These are phyloP conservation scores for Punica granatum DNA, from an alignment of 345 rosid species.

Conservation along the genomic window DNA sequence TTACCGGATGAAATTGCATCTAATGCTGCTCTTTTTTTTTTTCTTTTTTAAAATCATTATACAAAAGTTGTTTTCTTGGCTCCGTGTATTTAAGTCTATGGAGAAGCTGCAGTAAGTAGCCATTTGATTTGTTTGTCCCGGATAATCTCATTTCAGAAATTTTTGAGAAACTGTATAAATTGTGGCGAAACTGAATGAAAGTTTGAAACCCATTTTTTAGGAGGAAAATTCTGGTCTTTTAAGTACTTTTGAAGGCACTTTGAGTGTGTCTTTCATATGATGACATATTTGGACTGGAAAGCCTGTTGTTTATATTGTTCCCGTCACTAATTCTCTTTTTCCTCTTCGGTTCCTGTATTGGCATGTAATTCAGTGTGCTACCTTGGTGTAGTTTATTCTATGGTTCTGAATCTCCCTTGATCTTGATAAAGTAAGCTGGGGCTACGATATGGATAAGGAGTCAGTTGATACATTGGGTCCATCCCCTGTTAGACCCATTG, in stretches of 20 bases:
- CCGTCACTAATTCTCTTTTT: background rate
- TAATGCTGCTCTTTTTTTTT: background rate
- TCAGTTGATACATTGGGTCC: conserved; percentile 38
- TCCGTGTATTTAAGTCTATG: background rate
- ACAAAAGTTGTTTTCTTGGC: background rate
- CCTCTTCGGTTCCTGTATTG: background rate
- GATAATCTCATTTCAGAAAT: background rate
- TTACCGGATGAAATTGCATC: background rate
- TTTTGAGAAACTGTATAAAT: background rate
- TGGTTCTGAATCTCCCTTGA: background rate
- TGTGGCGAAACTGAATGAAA: background rate
- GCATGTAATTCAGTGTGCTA: background rate
- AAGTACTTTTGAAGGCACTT: too few relatives aligned
- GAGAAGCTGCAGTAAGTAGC: background rate
- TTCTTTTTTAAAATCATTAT: background rate
- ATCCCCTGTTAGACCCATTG: conserved; percentile 29
- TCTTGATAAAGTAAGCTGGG: conserved; percentile 11
- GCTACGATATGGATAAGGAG: conserved; percentile 33
- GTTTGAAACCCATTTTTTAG: background rate
- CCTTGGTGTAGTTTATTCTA: background rate
- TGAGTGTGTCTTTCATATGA: background rate
- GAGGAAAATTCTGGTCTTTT: background rate
- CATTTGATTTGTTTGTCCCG: background rate
- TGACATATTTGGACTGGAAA: background rate
- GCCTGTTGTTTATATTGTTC: background rate